Evolutionary conservation across 768 basidiomycete species (phyloP).

Genomic region (Boletus rex-veris): DNA sequence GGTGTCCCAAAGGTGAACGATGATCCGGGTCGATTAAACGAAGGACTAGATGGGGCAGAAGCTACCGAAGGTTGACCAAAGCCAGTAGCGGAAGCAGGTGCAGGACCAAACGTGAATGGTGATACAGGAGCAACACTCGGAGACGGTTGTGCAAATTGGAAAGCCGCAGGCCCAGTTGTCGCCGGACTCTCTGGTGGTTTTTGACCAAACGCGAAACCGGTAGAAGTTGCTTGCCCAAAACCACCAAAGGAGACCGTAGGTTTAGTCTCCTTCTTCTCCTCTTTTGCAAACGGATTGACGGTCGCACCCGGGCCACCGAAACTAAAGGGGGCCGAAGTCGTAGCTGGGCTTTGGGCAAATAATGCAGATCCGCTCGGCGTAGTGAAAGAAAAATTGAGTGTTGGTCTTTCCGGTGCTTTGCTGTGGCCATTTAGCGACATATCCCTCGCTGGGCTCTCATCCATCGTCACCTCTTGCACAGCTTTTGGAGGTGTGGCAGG

Average conservation of each 20-base stretch:
- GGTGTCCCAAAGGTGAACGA: slow-evolving; percentile 48
- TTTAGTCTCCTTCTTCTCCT: slow-evolving; percentile 41
- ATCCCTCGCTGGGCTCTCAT: slow-evolving; percentile 74
- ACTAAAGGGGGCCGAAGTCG: slow-evolving; percentile 32
- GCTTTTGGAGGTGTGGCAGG: slow-evolving; percentile 65
- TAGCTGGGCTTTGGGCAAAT: slow-evolving; percentile 34
- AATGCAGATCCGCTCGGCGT: slow-evolving; percentile 34
- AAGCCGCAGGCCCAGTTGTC: slow-evolving; percentile 38
- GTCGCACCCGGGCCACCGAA: slow-evolving; percentile 31
- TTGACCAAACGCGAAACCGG: slow-evolving; percentile 49
- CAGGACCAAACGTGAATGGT: slow-evolving; percentile 45
- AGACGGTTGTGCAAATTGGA: slow-evolving; percentile 47
- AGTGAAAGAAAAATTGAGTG: slow-evolving; percentile 49
- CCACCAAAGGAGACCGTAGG: slow-evolving; percentile 40
- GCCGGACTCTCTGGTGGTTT: slow-evolving; percentile 37
- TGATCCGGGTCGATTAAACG: slow-evolving; percentile 43
- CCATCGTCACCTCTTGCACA: slow-evolving; percentile 73
- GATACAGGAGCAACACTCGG: slow-evolving; percentile 35
- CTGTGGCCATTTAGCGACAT: slow-evolving; percentile 40
- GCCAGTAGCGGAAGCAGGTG: slow-evolving; percentile 33
- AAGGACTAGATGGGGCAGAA: slow-evolving; percentile 57
- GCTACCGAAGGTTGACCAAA: slow-evolving; percentile 42
- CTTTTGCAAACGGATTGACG: slow-evolving; percentile 49
- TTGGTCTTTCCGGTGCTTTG: slow-evolving; percentile 39
- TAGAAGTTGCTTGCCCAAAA: slow-evolving; percentile 44